phyloP scores from a whole-genome alignment of 345 rosid genomes.

The Acer yangbiense region DNA sequence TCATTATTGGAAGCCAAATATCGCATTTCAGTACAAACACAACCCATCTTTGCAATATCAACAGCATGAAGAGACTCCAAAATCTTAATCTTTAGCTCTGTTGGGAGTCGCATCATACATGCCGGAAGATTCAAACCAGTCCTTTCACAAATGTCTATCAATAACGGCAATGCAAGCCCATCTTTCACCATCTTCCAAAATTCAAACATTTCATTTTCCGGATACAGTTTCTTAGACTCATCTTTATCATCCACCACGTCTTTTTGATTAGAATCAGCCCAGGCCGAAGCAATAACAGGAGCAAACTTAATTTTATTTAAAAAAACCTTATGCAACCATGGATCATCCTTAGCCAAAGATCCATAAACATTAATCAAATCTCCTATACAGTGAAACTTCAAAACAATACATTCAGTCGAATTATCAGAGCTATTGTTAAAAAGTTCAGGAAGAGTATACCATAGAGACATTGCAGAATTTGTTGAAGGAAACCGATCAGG shows the following conservation, averaged over 20 bases:
- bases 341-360: conserved; percentile 33
- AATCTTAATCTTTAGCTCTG: conserved; percentile 67
- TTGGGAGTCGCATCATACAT: conserved; percentile 59
- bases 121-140: conserved; percentile 55
- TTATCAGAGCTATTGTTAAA: conserved; percentile 18
- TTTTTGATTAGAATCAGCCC: conserved; percentile 26
- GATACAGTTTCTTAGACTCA: conserved; percentile 14
- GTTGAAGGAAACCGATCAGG: conserved; percentile 43
- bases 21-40: conserved; percentile 49
- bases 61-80: conserved; percentile 56
- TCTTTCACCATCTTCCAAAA: conserved; percentile 82
- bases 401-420: conserved; percentile 34
- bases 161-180: conserved; percentile 59
- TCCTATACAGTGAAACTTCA: conserved; percentile 54
- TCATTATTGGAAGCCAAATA: conserved; percentile 51
- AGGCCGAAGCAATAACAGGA: conserved; percentile 39
- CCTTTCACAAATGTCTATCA: conserved; percentile 58
- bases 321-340: conserved; percentile 35
- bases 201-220: conserved; percentile 47
- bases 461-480: conserved; percentile 39
- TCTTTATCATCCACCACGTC: conserved; percentile 18
- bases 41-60: conserved; percentile 52
- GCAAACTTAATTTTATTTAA: conserved; percentile 49
- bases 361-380: conserved; percentile 61
- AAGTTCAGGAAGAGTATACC: conserved; percentile 62